Evolutionary conservation across 345 rosid genomes (phyloP), one percentile per base, ranked within the genome.

Genomic region (Microcos paniculata): DNA sequence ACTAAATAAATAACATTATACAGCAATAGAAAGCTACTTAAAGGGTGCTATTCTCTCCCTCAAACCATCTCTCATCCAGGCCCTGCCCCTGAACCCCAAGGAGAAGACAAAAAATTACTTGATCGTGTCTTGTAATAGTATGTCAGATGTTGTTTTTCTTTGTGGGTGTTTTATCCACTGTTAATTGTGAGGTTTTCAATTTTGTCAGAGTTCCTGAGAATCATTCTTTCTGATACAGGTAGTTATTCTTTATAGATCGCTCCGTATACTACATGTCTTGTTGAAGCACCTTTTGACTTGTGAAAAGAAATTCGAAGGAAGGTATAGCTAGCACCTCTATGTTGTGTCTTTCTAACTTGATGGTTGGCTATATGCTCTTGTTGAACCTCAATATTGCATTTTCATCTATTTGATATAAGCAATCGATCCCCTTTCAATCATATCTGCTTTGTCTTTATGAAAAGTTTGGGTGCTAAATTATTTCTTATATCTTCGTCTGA

Each of bases 251-350:
- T 72, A 78, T 75, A 83, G 90, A 77, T 88, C 98, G 53, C 90
- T 94, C 28, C 82, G 57, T 69, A 78, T 93, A 68, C 78, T 93
- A 57, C 88, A 82, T 75, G 80, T 83, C 72, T 77, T 84, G 75
- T 75, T 94, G 91, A 91, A 87, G 86, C 90, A 91, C 43, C 75
- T 94, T 30, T 85, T 82, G 62, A 80, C 82, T 68, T 46, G 49
- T 48, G 87, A 86, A 84, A 80, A 81, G 70, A 82, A 77, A 80
- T 67, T 76, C 75, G 86, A 76, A 73, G 77, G 48, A 84, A 89
- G 98, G 98, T 94, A 94, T 46, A 43, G 18, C 78, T 73, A 68
- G 61, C 2, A 45, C 24, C 57, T 26, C 18, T 69, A 19, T 63
- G 23, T 72, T 59, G 30, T 64, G 35, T 51, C 52, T 8, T 75